These are phyloP conservation scores for Thermoascus crustaceus DNA, from an alignment of 2,329 filamentous ascomycete species.

Conservation along the genomic window DNA sequence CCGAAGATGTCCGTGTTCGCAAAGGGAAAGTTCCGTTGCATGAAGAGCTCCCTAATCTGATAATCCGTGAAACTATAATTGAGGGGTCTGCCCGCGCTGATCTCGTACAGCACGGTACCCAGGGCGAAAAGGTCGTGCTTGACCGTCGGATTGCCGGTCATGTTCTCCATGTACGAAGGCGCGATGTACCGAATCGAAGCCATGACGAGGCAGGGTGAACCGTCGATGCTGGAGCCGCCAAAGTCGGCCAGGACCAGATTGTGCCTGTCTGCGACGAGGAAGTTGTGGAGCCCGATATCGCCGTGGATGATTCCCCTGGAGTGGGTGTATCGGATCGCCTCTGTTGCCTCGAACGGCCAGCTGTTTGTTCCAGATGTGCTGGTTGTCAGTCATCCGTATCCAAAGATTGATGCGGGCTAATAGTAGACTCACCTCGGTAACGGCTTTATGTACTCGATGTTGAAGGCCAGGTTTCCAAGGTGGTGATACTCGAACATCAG, in stretches of 20 bases:
- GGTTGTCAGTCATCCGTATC: too few species aligned
- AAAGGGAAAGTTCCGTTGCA: background rate
- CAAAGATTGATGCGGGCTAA: too few species aligned
- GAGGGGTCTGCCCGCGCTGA: background rate
- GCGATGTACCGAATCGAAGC: conserved; percentile 1
- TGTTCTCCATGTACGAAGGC: background rate
- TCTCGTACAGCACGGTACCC: conserved; percentile 5
- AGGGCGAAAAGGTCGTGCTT: conserved; percentile 6
- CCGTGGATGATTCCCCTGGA: conserved; percentile 3
- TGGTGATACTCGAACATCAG: conserved; percentile 3
- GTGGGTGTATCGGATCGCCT: conserved; percentile 1
- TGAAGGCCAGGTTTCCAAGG: background rate
- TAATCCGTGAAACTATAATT: background rate
- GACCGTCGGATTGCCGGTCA: background rate
- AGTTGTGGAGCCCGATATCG: conserved; percentile 3
- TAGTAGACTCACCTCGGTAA: background rate
- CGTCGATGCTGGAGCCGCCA: conserved; percentile 7
- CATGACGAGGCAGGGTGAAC: background rate
- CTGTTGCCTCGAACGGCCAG: background rate
- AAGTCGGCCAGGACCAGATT: conserved; percentile 3
- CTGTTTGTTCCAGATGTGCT: too few species aligned
- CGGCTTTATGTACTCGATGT: background rate
- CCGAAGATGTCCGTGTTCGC: background rate
- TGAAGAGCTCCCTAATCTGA: background rate
- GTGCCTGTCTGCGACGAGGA: conserved; percentile 1